phyloP scores from a whole-genome alignment of 805 yeast genomes.

The Saturnispora saitoi region DNA sequence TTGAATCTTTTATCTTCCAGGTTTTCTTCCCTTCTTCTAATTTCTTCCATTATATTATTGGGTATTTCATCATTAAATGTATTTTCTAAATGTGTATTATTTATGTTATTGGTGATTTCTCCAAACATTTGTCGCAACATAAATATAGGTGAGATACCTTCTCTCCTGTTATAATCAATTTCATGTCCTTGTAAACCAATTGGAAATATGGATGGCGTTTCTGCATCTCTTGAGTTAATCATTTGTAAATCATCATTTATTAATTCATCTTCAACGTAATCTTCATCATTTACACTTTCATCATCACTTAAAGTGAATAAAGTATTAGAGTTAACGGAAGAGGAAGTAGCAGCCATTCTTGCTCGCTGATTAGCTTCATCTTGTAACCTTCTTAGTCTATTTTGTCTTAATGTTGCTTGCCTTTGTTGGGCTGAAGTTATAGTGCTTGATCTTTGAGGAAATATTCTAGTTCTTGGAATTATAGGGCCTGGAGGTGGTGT shows the following conservation, averaged over 20 bases:
- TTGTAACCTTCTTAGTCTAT: conserved; percentile 1
- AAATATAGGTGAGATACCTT: neutral
- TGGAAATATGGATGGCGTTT: neutral
- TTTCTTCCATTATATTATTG: conserved; percentile 23
- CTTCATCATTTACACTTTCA: conserved; percentile 11
- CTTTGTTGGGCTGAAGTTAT: neutral
- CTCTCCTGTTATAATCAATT: neutral
- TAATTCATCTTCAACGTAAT: conserved; percentile 5
- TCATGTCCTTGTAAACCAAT: neutral
- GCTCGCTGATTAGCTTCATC: neutral
- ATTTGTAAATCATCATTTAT: conserved; percentile 7
- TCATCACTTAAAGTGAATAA: neutral
- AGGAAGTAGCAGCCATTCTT: neutral
- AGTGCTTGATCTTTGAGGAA: conserved; percentile 8
- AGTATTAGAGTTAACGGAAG: neutral
- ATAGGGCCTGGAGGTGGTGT: neutral
- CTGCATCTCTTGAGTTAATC: conserved; percentile 7
- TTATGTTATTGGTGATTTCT: neutral
- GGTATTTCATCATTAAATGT: conserved; percentile 20
- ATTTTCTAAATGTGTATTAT: neutral
- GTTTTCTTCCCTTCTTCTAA: conserved; percentile 23
- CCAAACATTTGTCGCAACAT: conserved; percentile 1
- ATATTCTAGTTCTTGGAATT: neutral
- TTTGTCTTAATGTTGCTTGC: neutral
- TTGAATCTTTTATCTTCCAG: conserved; percentile 22